Base-by-base conservation (phyloP, 441 rosid genomes). In the Mallotus japonicus region DNA sequence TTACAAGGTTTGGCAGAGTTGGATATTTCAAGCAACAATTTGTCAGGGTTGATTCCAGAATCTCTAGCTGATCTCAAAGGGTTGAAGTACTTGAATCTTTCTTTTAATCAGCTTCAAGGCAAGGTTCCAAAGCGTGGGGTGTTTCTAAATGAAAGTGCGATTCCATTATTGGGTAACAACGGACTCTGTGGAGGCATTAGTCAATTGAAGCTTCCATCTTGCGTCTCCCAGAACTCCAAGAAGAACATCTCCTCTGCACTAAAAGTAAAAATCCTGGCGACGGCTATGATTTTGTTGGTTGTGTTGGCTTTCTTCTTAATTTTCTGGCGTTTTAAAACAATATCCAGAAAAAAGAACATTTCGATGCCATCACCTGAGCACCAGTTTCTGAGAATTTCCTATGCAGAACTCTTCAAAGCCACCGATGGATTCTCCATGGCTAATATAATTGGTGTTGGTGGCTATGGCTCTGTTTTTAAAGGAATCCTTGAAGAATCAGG, bases 381-480 rank as follows among this genome's bases (percentile, higher is more conserved):
- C 40, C 63, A 60, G 13, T 60, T 60, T 32, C 8, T 24, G 9
- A 60, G 44, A 5, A 60, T 60, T 24, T 60, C 63, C 40, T 60
- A 60, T 60, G n/a, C 13, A 19, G 32, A 56, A 56, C 24, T 56
- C 60, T 56, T 56, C 12, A 56, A 20, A 20, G 32, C 60, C 2
- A 56, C 60, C 9, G 10, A 34, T 17, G 50, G 49, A 24, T 61
- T 71, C 28, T 60, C 74, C 8, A 32, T 7, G 4, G 58, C 56
- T 7, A 64, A 62, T 24, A 13, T 62, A 28, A 49, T 72, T 20
- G 69, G 75, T n/a, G 17, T 24, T 14, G 75, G 75, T 22, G 40
- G 66, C 22, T 62, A 40, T n/a, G 66, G 66, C 28, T 16, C 24
- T 40, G 66, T 62, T 14, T 37, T 17, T 42, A 62, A 40, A 62